Evolutionary conservation across 1,284 basidiomycete genomes (phyloP).

Genomic region (Cutaneotrichosporon mucoides): DNA sequence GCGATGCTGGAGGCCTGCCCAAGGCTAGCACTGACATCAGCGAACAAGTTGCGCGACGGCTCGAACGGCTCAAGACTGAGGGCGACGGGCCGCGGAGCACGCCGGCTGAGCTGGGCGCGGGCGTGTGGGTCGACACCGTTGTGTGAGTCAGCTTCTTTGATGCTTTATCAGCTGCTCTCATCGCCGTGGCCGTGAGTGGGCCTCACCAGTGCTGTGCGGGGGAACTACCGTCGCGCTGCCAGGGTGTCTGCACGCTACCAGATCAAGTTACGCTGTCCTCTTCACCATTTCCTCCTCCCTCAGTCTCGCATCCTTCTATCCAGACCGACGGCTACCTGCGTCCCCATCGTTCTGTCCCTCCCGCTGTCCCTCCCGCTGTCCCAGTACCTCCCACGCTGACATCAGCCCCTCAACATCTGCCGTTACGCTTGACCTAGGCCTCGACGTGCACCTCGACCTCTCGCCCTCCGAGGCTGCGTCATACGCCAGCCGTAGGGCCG

Average conservation of each 20-base stretch:
- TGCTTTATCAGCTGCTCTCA: no score
- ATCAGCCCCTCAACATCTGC: slow-evolving; percentile 21
- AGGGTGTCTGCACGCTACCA: no score
- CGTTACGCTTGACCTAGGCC: slow-evolving; percentile 34
- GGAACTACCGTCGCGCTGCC: no score
- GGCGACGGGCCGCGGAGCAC: slow-evolving; percentile 11
- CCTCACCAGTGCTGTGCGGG: no score
- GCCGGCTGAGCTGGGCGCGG: slow-evolving; percentile 32
- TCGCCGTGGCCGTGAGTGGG: no score
- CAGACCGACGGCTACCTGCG: no score
- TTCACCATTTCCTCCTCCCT: no score
- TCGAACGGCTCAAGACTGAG: slow-evolving; percentile 5
- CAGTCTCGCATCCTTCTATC: no score
- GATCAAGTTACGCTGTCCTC: no score
- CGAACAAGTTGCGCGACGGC: slow-evolving; percentile 17
- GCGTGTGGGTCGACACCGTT: slow-evolving; percentile 31
- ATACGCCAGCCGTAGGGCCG: slow-evolving; percentile 22
- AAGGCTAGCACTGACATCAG: slow-evolving; percentile 10
- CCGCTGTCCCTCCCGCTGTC: neutral
- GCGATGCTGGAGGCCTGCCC: no score
- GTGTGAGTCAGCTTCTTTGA: slow-evolving; percentile 22
- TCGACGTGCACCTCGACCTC: slow-evolving; percentile 35
- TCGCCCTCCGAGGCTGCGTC: slow-evolving; percentile 17
- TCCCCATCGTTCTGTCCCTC: neutral
- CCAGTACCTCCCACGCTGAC: neutral